phyloP scores from a whole-genome alignment of 352 stramenopile species.

The Globisporangium barbulae region DNA sequence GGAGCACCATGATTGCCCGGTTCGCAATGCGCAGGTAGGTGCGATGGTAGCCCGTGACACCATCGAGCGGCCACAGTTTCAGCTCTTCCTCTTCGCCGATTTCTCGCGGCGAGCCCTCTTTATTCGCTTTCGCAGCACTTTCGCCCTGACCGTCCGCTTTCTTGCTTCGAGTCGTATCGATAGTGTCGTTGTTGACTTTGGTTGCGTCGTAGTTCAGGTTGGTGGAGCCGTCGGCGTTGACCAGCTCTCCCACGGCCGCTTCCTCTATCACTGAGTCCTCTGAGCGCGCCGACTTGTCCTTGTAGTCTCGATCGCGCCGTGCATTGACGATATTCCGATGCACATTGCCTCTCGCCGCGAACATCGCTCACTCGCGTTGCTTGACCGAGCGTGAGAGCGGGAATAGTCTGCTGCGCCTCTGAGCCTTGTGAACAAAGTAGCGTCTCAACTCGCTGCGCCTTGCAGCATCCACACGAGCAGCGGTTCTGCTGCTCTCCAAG shows the following conservation, averaged over 20 bases:
- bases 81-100: constrained; percentile 23
- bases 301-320: constrained; percentile 15
- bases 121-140: background rate
- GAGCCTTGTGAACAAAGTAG: background rate
- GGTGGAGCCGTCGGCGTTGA: constrained; percentile 6
- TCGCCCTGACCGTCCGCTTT: background rate
- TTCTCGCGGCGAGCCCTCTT: background rate
- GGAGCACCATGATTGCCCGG: constrained; percentile 35
- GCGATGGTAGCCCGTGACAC: constrained; percentile 26
- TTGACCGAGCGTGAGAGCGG: background rate
- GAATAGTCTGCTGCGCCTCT: background rate
- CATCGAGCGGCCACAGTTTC: constrained; percentile 32
- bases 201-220: background rate
- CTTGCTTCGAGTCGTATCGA: background rate
- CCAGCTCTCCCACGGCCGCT: constrained; percentile 18
- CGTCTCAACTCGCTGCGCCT: background rate
- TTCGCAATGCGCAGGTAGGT: constrained; percentile 42
- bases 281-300: background rate
- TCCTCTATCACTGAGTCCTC: constrained; percentile 11
- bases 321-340: constrained; percentile 23
- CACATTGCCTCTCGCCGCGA: constrained; percentile 21
- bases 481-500: background rate
- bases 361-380: constrained; percentile 15
- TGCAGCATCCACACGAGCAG: constrained; percentile 4
- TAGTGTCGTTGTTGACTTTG: background rate